Conservation (phyloP, 805 yeast species). For the Kodamaea leandrae region DNA sequence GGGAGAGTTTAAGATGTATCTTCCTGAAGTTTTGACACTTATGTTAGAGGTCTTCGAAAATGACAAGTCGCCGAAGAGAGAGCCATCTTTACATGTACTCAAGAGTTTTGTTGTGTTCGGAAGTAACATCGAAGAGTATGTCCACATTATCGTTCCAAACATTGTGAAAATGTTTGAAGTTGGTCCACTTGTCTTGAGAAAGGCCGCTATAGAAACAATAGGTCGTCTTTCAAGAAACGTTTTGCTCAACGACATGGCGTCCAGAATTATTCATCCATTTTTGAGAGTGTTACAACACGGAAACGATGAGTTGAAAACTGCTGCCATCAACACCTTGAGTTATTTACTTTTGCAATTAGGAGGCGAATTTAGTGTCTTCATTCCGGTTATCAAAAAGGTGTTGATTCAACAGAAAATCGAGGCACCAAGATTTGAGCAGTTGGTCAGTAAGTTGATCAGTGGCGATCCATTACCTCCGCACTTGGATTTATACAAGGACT, state of each 20-base stretch:
- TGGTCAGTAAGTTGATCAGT: slow-evolving; percentile 72
- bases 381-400: slow-evolving; percentile 75
- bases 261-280: slow-evolving; percentile 85
- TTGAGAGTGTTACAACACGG: slow-evolving; percentile 58
- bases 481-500: slow-evolving; percentile 65
- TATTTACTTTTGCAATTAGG: slow-evolving; percentile 78
- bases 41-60: slow-evolving; percentile 74
- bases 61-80: slow-evolving; percentile 59
- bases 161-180: slow-evolving; percentile 77
- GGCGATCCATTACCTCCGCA: slow-evolving; percentile 86
- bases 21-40: slow-evolving; percentile 74
- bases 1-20: slow-evolving; percentile 84
- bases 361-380: slow-evolving; percentile 76
- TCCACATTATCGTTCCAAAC: slow-evolving; percentile 84
- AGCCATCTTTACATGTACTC: slow-evolving; percentile 69
- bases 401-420: slow-evolving; percentile 62
- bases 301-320: slow-evolving; percentile 58
- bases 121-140: slow-evolving; percentile 80
- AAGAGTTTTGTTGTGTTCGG: slow-evolving; percentile 86
- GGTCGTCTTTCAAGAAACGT: slow-evolving; percentile 77
- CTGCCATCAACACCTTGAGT: slow-evolving; percentile 77
- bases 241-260: slow-evolving; percentile 79
- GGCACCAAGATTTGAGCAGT: slow-evolving; percentile 72
- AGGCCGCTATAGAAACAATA: slow-evolving; percentile 75
- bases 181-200: slow-evolving; percentile 58